These are phyloP conservation scores for Lathyrus sativus DNA, from an alignment of 306 rosid species.

Conservation along the genomic window DNA sequence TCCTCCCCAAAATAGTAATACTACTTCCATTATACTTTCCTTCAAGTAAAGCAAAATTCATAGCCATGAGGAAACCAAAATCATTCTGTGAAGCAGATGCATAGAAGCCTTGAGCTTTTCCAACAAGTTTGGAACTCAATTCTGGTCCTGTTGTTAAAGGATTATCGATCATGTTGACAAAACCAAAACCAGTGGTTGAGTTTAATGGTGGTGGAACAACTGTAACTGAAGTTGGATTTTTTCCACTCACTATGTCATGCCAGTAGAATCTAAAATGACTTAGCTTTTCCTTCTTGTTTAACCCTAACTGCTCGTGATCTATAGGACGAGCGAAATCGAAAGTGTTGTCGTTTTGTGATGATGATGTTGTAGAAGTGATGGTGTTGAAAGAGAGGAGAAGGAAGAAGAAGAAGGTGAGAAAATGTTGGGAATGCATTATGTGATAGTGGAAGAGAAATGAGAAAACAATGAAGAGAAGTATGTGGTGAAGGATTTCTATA, in stretches of 20 bases:
- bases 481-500: no score
- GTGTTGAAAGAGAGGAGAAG: no score
- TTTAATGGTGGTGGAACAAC: slow-evolving; percentile 29
- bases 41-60: slow-evolving; percentile 57
- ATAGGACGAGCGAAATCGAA: slow-evolving; percentile 32
- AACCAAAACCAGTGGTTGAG: slow-evolving; percentile 39
- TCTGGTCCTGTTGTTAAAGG: slow-evolving; percentile 46
- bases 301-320: slow-evolving; percentile 34
- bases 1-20: slow-evolving; percentile 55
- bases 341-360: neutral
- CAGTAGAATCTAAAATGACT: slow-evolving; percentile 60
- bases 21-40: slow-evolving; percentile 72
- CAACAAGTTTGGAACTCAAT: slow-evolving; percentile 40
- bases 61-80: slow-evolving; percentile 44
- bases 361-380: no score
- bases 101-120: slow-evolving; percentile 56
- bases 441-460: no score
- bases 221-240: slow-evolving; percentile 21
- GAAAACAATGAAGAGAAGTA: no score
- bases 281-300: slow-evolving; percentile 43
- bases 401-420: no score
- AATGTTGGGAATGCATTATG: no score
- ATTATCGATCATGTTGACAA: slow-evolving; percentile 36
- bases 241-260: slow-evolving; percentile 51
- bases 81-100: slow-evolving; percentile 49